Conservation (phyloP, 129 eudicot species). For the Helichrysum umbraculigerum region DNA sequence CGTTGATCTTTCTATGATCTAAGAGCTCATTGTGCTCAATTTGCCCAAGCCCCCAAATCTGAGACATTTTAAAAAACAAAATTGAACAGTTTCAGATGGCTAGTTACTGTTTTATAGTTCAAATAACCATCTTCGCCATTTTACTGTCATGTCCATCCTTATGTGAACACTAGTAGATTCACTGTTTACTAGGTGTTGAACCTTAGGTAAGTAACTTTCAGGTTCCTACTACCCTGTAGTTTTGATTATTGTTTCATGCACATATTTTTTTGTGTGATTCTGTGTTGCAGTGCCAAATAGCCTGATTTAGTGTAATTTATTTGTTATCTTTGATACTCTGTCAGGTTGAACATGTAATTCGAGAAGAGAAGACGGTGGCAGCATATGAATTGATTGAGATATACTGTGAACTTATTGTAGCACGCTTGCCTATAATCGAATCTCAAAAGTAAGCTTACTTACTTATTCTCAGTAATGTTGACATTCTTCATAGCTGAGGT, state of each 20-base stretch:
- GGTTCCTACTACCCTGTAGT: too few relatives aligned
- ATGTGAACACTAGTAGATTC: neutral
- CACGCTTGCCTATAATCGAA: conserved; percentile 88
- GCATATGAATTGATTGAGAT: conserved; percentile 88
- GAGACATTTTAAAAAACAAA: neutral
- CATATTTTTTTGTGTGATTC: neutral
- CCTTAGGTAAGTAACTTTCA: too few relatives aligned
- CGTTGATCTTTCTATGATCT: neutral
- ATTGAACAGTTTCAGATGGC: neutral
- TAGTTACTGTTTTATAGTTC: neutral
- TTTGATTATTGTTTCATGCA: neutral
- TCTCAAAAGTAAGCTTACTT: conserved; percentile 72
- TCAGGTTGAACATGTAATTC: conserved; percentile 93
- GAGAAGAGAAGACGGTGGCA: conserved; percentile 94
- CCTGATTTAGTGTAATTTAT: neutral
- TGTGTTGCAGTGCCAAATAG: neutral
- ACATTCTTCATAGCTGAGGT: neutral
- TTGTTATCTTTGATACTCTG: neutral
- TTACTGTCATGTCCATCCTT: neutral
- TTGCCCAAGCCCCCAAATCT: neutral
- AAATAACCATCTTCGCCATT: neutral
- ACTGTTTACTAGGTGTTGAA: too few relatives aligned
- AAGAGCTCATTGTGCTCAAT: neutral
- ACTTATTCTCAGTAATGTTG: neutral
- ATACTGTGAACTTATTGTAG: conserved; percentile 86